Evolutionary conservation across 768 basidiomycete genomes (phyloP).

Genomic region (Boletus patriciae): DNA sequence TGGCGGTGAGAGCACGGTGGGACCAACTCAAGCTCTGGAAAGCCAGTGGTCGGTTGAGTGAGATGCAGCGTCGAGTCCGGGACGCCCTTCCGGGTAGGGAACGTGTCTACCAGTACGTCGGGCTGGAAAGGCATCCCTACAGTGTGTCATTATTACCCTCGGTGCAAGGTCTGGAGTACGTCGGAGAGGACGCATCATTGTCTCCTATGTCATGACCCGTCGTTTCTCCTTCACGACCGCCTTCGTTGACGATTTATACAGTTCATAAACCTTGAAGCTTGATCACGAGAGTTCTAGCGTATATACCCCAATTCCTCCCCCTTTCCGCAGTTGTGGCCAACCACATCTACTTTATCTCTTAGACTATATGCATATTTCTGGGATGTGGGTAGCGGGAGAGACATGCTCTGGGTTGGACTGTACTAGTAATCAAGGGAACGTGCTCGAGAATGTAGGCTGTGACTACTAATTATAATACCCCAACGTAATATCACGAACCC

Average conservation of each 20-base stretch:
- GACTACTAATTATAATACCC: slow-evolving; percentile 6
- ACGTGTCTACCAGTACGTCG: slow-evolving; percentile 35
- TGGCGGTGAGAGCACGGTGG: slow-evolving; percentile 30
- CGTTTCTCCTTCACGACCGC: slow-evolving; percentile 19
- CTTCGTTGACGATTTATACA: neutral
- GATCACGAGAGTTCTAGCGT: slow-evolving; percentile 7
- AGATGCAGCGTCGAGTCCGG: slow-evolving; percentile 31
- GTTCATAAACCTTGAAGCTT: neutral
- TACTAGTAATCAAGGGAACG: slow-evolving; percentile 10
- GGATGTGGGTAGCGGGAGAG: slow-evolving; percentile 5
- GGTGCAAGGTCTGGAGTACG: neutral
- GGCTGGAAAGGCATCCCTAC: slow-evolving; percentile 10
- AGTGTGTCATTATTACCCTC: neutral
- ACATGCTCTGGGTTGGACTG: slow-evolving; percentile 12
- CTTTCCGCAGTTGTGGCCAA: slow-evolving; percentile 9
- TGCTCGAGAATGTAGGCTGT: neutral
- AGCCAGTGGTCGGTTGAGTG: slow-evolving; percentile 26
- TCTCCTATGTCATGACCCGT: slow-evolving; percentile 15
- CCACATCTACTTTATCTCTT: slow-evolving; percentile 20
- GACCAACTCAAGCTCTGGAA: slow-evolving; percentile 30
- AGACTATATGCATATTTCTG: slow-evolving; percentile 9
- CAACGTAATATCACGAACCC: slow-evolving; percentile 6
- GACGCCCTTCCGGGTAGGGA: slow-evolving; percentile 29
- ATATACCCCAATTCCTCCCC: slow-evolving; percentile 4
- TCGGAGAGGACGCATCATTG: neutral